phyloP scores from a whole-genome alignment of 768 basidiomycete species.

The Cubamyces lactineus region DNA sequence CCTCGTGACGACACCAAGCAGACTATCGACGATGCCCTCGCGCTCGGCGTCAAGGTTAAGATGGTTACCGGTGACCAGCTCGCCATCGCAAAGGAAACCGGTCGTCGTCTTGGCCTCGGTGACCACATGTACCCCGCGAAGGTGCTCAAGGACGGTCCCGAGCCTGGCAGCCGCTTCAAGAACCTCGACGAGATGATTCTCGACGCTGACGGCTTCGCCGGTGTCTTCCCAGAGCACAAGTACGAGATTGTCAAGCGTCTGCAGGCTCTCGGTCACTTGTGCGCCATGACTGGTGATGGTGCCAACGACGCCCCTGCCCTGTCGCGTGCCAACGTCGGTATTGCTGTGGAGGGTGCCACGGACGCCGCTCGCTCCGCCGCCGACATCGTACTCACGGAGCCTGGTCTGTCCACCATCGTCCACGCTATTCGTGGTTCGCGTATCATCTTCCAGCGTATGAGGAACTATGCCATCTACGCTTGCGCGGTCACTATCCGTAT shows the following conservation, averaged over 20 bases:
- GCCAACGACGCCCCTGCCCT: conserved; percentile 98
- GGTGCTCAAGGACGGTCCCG: conserved; percentile 97
- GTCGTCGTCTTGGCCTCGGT: conserved; percentile 95
- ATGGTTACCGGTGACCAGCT: conserved; percentile 99
- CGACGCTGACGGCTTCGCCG: conserved; percentile 99
- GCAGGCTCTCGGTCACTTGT: conserved; percentile 92
- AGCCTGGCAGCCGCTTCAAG: conserved; percentile 80
- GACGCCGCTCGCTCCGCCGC: conserved; percentile 98
- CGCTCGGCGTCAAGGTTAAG: conserved; percentile 97
- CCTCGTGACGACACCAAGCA: conserved; percentile 98
- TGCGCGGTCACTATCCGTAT: conserved; percentile 98
- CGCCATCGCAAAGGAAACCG: conserved; percentile 99
- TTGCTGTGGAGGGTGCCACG: conserved; percentile 98
- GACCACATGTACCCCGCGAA: conserved; percentile 99
- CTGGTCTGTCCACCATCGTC: conserved; percentile 98
- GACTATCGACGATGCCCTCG: conserved; percentile 95
- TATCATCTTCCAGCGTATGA: conserved; percentile 99
- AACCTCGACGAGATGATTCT: conserved; percentile 97
- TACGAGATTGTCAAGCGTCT: conserved; percentile 99
- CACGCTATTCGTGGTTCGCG: conserved; percentile 98
- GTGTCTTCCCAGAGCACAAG: conserved; percentile 99
- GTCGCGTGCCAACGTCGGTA: conserved; percentile 98
- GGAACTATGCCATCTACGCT: conserved; percentile 98
- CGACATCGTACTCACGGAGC: conserved; percentile 97
- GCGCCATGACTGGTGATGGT: conserved; percentile 99